phyloP scores from a whole-genome alignment of 2,329 filamentous ascomycete species.

The Monilinia polystroma region DNA sequence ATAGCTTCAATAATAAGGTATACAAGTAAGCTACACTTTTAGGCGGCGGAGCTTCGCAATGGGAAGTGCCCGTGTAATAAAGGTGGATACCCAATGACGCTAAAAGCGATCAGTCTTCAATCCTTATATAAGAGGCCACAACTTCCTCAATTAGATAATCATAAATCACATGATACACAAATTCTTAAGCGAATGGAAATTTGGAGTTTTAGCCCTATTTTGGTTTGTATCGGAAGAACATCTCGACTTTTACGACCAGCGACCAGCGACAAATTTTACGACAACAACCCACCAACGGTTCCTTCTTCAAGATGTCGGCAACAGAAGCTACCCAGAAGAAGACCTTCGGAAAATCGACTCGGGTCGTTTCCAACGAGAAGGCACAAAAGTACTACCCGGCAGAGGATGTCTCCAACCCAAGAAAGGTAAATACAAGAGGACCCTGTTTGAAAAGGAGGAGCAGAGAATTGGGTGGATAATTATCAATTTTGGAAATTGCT shows the following conservation, averaged over 20 bases:
- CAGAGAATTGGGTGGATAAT: conserved; percentile 22
- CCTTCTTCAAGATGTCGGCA: conserved; percentile 62
- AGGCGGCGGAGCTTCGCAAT: conserved; percentile 25
- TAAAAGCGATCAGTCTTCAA: not conserved
- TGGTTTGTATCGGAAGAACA: conserved; percentile 21
- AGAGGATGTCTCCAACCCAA: conserved; percentile 82
- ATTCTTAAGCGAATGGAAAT: conserved; percentile 23
- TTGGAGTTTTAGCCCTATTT: conserved; percentile 24
- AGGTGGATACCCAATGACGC: conserved; percentile 22
- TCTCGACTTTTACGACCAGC: conserved; percentile 23
- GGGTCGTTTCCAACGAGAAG: conserved; percentile 89
- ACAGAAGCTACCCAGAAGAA: conserved; percentile 56
- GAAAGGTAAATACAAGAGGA: conserved; percentile 68
- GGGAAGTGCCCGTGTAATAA: not conserved
- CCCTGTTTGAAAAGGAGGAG: conserved; percentile 44
- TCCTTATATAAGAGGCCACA: not conserved
- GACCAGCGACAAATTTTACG: conserved; percentile 27
- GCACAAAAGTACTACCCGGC: conserved; percentile 99
- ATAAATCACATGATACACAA: conserved; percentile 23
- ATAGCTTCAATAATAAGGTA: conserved; percentile 16
- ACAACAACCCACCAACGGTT: conserved; percentile 36
- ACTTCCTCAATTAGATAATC: conserved; percentile 9
- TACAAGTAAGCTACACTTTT: conserved; percentile 13
- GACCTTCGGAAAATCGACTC: conserved; percentile 97
- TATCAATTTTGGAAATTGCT: conserved; percentile 22